Base-by-base conservation (phyloP, 139 green algal genomes). In the Volvox reticuliferus region DNA sequence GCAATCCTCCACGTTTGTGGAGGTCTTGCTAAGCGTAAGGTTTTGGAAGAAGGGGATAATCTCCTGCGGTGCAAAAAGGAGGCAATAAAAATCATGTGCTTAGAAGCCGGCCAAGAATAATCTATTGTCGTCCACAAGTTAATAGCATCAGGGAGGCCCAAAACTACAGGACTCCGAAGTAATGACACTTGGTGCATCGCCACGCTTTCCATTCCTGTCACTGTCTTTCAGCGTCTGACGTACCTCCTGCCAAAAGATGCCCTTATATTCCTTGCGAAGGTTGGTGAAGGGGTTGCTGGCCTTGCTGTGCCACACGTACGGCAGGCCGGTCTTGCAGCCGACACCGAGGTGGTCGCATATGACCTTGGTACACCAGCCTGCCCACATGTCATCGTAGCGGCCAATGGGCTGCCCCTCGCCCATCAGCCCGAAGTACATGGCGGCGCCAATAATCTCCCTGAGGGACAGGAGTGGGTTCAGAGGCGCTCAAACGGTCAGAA, bases 381-480 rank as follows among this genome's bases (percentile, higher is more conserved):
- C 98, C 98, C 98, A 99, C 98, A 99, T 99, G 94, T 99, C 98
- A 68, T 99, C 98, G 88, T 99, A 99, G 20, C 98, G 65, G 65
- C 65, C 21, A 16, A 73, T 28, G 65, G 65, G 65, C 65, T 28
- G 65, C 12, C 65, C 65, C 21, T 73, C 21, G 65, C 21, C 21
- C 65, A 73, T 24, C 21, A 24, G 65, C 65, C 21, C 65, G 21
- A 28, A 73, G 65, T 24, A 28, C 24, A 24, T 24, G 65, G 65
- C 65, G 12, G 65, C 21, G 65, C 21, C 65, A 28, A 28, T 28
- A 28, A 73, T 3, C 65, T 24, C 21, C 24, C 65, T 73, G 62
- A 73, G 21, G 12, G 65, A 73, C 65, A 3, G 65, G 2, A 28
- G 65, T 16, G 65, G 21, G 12, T 28, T 2, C 21, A 73, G 16